Conservation (phyloP, 1,284 basidiomycete genomes). For the Tetrapyrgos nigripes region DNA sequence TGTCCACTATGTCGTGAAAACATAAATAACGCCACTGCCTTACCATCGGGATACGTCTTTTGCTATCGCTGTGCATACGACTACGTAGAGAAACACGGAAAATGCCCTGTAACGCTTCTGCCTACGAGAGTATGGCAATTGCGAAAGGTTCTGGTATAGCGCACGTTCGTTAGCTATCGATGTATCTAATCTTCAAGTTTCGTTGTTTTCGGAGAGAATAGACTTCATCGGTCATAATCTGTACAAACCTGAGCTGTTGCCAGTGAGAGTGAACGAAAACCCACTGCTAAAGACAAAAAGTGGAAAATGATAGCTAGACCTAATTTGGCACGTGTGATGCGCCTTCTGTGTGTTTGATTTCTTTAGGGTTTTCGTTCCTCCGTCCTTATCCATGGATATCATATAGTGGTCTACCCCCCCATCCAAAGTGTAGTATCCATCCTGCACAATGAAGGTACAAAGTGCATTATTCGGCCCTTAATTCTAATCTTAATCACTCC, state of each 20-base stretch:
- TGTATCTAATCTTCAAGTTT: conserved; percentile 14
- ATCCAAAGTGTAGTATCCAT: not conserved
- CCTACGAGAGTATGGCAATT: conserved; percentile 81
- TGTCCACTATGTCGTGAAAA: conserved; percentile 84
- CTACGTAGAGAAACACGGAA: conserved; percentile 78
- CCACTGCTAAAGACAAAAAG: not conserved
- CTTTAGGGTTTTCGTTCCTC: not conserved
- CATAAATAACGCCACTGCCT: conserved; percentile 88
- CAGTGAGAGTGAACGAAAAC: not conserved
- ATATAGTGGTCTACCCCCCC: conserved; percentile 6
- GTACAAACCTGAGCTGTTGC: no score
- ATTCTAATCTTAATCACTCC: conserved; percentile 12
- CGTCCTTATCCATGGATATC: conserved; percentile 12
- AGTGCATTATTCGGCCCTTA: conserved; percentile 11
- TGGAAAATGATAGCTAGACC: not conserved
- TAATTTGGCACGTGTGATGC: not conserved
- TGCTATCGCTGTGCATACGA: conserved; percentile 94
- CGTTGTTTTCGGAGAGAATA: not conserved
- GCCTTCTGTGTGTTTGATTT: no score
- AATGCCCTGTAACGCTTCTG: conserved; percentile 89
- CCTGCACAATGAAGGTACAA: conserved; percentile 47
- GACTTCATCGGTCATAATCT: not conserved
- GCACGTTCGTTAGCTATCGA: conserved; percentile 50
- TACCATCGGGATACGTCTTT: conserved; percentile 94
- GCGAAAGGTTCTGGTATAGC: conserved; percentile 84